phyloP scores from a whole-genome alignment of 768 basidiomycete genomes.

The Porphyrellus cyaneotinctus region DNA sequence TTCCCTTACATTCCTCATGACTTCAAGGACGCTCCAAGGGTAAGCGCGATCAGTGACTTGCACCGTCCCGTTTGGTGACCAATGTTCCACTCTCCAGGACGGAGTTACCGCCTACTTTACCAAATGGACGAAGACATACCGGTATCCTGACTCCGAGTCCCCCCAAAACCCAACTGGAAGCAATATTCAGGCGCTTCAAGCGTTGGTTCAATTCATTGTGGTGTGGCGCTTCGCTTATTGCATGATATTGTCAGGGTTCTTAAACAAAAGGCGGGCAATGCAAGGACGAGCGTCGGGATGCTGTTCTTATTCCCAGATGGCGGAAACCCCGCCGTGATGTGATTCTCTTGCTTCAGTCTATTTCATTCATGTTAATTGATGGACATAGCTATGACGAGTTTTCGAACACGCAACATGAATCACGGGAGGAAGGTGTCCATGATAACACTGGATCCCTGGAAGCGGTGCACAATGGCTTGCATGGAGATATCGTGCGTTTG shows the following conservation, averaged over 20 bases:
- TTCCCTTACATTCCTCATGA: constrained; percentile 18
- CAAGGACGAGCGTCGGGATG: constrained; percentile 17
- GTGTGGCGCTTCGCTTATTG: background rate
- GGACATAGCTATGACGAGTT: constrained; percentile 27
- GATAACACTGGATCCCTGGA: constrained; percentile 20
- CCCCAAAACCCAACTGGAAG: constrained; percentile 12
- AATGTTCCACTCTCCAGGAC: constrained; percentile 1
- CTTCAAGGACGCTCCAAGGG: constrained; percentile 14
- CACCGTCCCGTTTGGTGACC: background rate
- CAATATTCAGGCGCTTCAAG: constrained; percentile 9
- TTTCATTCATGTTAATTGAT: background rate
- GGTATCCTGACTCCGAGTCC: constrained; percentile 15
- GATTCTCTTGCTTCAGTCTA: background rate
- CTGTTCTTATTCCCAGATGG: constrained; percentile 19
- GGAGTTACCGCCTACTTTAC: constrained; percentile 15
- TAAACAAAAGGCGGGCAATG: constrained; percentile 10
- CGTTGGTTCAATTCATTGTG: constrained; percentile 3
- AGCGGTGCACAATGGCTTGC: constrained; percentile 18
- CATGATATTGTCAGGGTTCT: constrained; percentile 7
- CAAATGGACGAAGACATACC: constrained; percentile 19
- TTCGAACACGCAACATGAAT: constrained; percentile 23
- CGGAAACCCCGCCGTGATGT: constrained; percentile 13
- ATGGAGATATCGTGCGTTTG: constrained; percentile 16
- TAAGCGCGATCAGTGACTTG: background rate
- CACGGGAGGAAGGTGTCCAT: constrained; percentile 12